Evolutionary conservation across 2,329 filamentous ascomycete genomes (phyloP).

Genomic region (Penicillium sp.): DNA sequence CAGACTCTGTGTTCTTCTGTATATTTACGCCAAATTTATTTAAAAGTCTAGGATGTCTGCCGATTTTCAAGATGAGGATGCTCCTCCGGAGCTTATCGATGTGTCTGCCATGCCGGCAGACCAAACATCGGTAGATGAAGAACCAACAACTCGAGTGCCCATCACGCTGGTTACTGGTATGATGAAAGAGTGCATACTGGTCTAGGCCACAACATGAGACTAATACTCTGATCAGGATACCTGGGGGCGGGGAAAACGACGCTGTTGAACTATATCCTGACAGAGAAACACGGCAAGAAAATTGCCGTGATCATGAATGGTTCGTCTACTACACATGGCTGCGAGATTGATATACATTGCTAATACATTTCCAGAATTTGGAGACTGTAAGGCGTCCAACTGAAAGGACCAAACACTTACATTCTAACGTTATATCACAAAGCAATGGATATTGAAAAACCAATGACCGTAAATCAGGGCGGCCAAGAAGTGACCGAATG

Average conservation of each 20-base stretch:
- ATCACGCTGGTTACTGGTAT: slow-evolving; percentile 52
- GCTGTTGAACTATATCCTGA: slow-evolving; percentile 91
- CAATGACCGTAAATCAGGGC: slow-evolving; percentile 82
- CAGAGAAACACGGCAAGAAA: slow-evolving; percentile 92
- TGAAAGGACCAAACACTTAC: neutral
- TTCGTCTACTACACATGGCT: slow-evolving; percentile 28
- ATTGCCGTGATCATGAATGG: slow-evolving; percentile 98
- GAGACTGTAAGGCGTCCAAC: slow-evolving; percentile 61
- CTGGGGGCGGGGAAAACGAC: slow-evolving; percentile 95
- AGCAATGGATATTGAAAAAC: slow-evolving; percentile 95
- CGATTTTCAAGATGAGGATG: slow-evolving; percentile 43
- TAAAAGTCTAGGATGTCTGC: slow-evolving; percentile 13
- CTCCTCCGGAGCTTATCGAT: slow-evolving; percentile 46
- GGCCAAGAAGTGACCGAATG: slow-evolving; percentile 85
- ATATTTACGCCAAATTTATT: neutral
- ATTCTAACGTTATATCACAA: slow-evolving; percentile 4
- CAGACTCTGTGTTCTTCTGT: neutral
- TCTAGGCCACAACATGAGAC: neutral
- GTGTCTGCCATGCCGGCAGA: slow-evolving; percentile 30
- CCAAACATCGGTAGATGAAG: slow-evolving; percentile 22
- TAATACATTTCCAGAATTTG: slow-evolving; percentile 61
- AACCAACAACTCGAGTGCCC: slow-evolving; percentile 42
- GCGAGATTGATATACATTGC: slow-evolving; percentile 4
- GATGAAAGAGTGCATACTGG: neutral
- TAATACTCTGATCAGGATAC: slow-evolving; percentile 62